These are phyloP conservation scores for Candida morakotiae DNA, from an alignment of 805 yeast species.

Conservation along the genomic window DNA sequence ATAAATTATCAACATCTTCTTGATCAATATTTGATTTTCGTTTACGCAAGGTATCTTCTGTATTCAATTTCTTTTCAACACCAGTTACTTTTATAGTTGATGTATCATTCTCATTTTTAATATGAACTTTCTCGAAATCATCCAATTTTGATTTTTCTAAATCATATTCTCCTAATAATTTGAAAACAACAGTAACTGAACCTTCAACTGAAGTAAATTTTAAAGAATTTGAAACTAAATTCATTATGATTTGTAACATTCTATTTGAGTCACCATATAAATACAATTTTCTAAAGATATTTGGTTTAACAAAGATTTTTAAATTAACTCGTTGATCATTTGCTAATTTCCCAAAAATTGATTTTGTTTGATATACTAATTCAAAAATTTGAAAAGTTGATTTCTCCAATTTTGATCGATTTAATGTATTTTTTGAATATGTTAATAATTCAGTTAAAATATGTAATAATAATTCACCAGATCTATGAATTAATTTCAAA, in stretches of 20 bases:
- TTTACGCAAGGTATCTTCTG: not conserved
- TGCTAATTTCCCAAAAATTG: constrained; percentile 80
- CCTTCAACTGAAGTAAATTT: constrained; percentile 94
- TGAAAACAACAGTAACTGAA: constrained; percentile 60
- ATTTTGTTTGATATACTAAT: constrained; percentile 76
- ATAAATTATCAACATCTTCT: constrained; percentile 1
- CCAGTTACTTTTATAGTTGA: constrained; percentile 5
- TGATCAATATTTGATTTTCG: not conserved
- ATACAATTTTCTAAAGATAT: constrained; percentile 54
- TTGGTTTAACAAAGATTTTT: constrained; percentile 60
- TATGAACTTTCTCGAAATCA: constrained; percentile 44
- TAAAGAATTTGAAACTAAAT: constrained; percentile 82
- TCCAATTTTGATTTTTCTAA: constrained; percentile 36
- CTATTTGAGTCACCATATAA: constrained; percentile 86
- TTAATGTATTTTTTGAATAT: constrained; percentile 86
- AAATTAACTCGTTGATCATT: constrained; percentile 71
- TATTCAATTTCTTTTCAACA: not conserved
- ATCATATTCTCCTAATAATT: constrained; percentile 70
- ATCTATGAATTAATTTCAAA: constrained; percentile 76
- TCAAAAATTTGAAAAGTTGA: constrained; percentile 77
- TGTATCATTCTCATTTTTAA: constrained; percentile 28
- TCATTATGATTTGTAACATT: constrained; percentile 88
- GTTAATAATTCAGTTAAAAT: constrained; percentile 87
- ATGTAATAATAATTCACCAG: constrained; percentile 87
- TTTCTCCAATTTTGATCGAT: constrained; percentile 77